These are phyloP conservation scores for Ambispora gerdemannii DNA, from an alignment of 192 early-diverging fungal genomes.

Conservation along the genomic window DNA sequence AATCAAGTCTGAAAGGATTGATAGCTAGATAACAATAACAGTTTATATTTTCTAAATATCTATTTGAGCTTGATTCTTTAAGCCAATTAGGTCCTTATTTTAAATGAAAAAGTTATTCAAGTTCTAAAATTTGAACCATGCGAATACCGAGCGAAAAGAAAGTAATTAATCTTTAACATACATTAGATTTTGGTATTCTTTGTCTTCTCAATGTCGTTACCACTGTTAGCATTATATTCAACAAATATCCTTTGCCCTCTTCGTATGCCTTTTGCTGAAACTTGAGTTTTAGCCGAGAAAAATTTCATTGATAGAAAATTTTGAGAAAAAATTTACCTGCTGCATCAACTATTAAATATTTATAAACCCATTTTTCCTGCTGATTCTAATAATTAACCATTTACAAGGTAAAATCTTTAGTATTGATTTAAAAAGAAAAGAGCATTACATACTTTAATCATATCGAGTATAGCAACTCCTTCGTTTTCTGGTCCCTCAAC, in stretches of 20 bases:
- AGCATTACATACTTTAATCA: constrained; percentile 43
- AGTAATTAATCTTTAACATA: too few relatives aligned
- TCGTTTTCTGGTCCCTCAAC: constrained; percentile 49
- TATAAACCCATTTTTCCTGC: background rate
- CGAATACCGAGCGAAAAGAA: too few relatives aligned
- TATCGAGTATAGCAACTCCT: constrained; percentile 49
- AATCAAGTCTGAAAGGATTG: too few relatives aligned
- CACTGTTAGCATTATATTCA: background rate
- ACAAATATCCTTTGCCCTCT: background rate
- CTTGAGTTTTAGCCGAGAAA: background rate
- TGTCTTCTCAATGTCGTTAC: too few relatives aligned
- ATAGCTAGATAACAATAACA: too few relatives aligned
- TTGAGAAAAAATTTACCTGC: background rate
- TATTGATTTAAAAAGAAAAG: background rate
- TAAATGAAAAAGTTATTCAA: too few relatives aligned
- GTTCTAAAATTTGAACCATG: too few relatives aligned
- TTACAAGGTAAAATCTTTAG: background rate
- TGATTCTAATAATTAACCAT: background rate
- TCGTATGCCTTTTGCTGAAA: background rate
- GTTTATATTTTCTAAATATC: too few relatives aligned
- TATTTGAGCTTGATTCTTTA: too few relatives aligned
- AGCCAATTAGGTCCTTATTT: too few relatives aligned
- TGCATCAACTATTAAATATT: background rate
- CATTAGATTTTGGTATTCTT: too few relatives aligned
- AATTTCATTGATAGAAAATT: background rate